Evolutionary conservation across 148 eudicot species (phyloP), one percentile per base, ranked within the genome.

Genomic region (Persicaria tinctoria): DNA sequence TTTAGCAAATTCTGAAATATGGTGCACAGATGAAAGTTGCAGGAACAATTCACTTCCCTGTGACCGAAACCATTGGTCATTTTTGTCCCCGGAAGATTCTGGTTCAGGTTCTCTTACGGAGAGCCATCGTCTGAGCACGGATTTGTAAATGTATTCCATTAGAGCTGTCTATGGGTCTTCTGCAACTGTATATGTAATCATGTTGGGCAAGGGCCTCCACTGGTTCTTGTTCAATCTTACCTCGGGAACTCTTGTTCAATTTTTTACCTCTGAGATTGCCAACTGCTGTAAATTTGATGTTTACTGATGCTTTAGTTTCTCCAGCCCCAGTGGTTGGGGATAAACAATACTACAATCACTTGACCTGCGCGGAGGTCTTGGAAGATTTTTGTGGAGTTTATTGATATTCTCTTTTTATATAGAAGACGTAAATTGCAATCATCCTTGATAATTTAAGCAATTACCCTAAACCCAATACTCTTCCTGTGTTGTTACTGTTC

Each of bases 11-110:
- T 63, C 69, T 63, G 69, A 63, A 63, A 63, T 63, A 18, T 1
- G 69, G 69, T 63, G 69, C 38, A 63, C 69, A 63, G 69, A 38
- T 10, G 46, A 18, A 18, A 57, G 64, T 20, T 57, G 8, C 69
- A 9, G 69, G 46, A 38, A 11, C 69, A 10, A 27, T 27, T 63
- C 8, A 8, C 23, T 32, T 51, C 54, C 54, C 54, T 14, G 13
- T 51, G 54, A 51, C 57, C n/a, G 57, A 54, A 54, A 54, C n/a
- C 57, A 54, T 54, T 54, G 17, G 57, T 59, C 64, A 8, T 18
- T 57, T 17, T 7, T n/a, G 8, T 57, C 17, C 18, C 70, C 17
- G 14, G 70, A 13, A 12, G 66, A 60, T 44, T 66, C 14, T 66
- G 48, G 20, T 38, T 44, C 46, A 66, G 70, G 13, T 64, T 59